These are phyloP conservation scores for Aegilops speltoides DNA, from an alignment of 176 grass and related monocot genomes.

Conservation along the genomic window DNA sequence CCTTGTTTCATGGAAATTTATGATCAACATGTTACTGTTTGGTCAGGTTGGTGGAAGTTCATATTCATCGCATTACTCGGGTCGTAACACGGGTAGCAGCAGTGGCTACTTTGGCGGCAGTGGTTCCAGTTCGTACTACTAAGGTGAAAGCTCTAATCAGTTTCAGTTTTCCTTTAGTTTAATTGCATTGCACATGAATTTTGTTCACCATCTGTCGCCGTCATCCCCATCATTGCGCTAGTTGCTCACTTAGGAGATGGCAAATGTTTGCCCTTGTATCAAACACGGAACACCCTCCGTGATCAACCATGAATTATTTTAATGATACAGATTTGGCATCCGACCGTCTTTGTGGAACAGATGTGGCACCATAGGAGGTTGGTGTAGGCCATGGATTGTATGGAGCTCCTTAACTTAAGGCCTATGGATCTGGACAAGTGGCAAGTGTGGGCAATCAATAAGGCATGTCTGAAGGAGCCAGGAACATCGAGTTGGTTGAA, in stretches of 20 bases:
- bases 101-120: constrained; percentile 59
- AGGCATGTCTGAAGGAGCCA: constrained; percentile 39
- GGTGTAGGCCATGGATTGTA: constrained; percentile 69
- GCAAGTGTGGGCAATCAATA: constrained; percentile 39
- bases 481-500: constrained; percentile 46
- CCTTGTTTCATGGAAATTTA: not conserved
- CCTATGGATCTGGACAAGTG: constrained; percentile 55
- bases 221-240: not conserved
- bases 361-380: constrained; percentile 53
- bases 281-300: constrained; percentile 37
- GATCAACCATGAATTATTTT: constrained; percentile 74
- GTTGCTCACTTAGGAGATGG: constrained; percentile 22
- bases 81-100: constrained; percentile 49
- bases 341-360: constrained; percentile 51
- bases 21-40: constrained; percentile 20
- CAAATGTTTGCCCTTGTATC: constrained; percentile 37
- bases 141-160: constrained; percentile 50
- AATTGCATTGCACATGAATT: not conserved
- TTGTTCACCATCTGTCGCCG: not conserved
- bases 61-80: constrained; percentile 60
- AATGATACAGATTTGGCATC: constrained; percentile 70
- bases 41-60: constrained; percentile 70
- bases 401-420: constrained; percentile 60
- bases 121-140: constrained; percentile 79
- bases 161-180: not conserved